phyloP scores from a whole-genome alignment of 768 basidiomycete genomes.

The Trametes sanguinea region DNA sequence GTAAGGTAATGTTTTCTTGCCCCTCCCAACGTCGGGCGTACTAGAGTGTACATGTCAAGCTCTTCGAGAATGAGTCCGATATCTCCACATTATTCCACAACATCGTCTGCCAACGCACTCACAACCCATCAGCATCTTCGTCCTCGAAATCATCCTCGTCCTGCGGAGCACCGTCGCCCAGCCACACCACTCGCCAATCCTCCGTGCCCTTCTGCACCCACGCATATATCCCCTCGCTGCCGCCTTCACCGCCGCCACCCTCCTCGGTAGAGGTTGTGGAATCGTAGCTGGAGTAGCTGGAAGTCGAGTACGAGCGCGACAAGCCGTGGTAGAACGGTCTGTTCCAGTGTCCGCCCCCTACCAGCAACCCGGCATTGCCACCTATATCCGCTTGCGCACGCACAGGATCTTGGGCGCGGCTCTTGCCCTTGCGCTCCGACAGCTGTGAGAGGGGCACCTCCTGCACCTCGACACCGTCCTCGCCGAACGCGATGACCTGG shows the following conservation, averaged over 20 bases:
- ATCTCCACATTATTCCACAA: neutral
- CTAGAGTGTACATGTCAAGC: too few species aligned
- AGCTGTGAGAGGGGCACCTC: slow-evolving; percentile 62
- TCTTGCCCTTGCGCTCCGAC: slow-evolving; percentile 47
- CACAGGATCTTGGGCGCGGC: slow-evolving; percentile 47
- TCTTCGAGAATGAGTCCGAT: too few species aligned
- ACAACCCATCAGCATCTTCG: slow-evolving; percentile 2
- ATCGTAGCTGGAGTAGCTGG: slow-evolving; percentile 42
- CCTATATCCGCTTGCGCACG: slow-evolving; percentile 66
- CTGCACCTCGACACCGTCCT: slow-evolving; percentile 73
- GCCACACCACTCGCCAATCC: slow-evolving; percentile 84
- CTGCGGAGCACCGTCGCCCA: slow-evolving; percentile 56
- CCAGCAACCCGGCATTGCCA: slow-evolving; percentile 62
- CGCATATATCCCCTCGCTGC: slow-evolving; percentile 71
- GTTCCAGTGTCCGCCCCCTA: slow-evolving; percentile 53
- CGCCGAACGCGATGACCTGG: slow-evolving; percentile 70
- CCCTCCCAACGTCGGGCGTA: too few species aligned
- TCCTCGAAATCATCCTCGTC: slow-evolving; percentile 37
- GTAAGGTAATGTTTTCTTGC: too few species aligned
- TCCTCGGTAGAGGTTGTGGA: slow-evolving; percentile 56
- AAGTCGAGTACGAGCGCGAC: slow-evolving; percentile 45
- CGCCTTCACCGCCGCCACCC: slow-evolving; percentile 42
- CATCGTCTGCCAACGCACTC: neutral
- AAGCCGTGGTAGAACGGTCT: slow-evolving; percentile 38
- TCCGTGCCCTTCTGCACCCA: slow-evolving; percentile 74